Percentiles rank a stretch among this genome's conserved stretches.
Evolutionary conservation across 2,329 filamentous ascomycete species (phyloP).

Genomic region (Ophiostoma tasmaniense): DNA sequence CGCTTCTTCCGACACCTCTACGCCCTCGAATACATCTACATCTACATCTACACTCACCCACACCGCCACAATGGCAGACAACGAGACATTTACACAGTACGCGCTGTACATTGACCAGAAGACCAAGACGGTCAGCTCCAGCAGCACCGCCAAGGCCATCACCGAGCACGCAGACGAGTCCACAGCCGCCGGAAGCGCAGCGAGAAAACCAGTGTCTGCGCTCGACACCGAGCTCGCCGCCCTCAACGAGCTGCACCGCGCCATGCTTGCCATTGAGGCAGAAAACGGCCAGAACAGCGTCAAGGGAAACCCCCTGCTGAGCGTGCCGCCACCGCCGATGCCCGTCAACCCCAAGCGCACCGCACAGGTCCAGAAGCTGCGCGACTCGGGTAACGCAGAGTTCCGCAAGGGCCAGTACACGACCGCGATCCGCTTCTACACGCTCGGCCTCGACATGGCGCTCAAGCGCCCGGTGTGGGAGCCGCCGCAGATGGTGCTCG

Average conservation of each 20-base stretch:
- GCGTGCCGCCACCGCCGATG: conserved; percentile 72
- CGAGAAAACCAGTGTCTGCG: conserved; percentile 47
- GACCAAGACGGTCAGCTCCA: conserved; percentile 40
- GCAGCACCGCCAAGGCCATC: neutral
- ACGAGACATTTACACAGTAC: conserved; percentile 71
- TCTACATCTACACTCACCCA: neutral
- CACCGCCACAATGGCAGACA: conserved; percentile 42
- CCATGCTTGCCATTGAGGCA: conserved; percentile 56
- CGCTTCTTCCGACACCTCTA: neutral
- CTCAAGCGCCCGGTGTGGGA: conserved; percentile 78
- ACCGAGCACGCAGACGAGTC: neutral
- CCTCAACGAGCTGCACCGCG: conserved; percentile 71
- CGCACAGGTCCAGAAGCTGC: conserved; percentile 81
- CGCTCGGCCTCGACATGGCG: conserved; percentile 84
- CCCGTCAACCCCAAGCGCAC: conserved; percentile 89
- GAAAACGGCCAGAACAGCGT: conserved; percentile 41
- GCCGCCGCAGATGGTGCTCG: conserved; percentile 69
- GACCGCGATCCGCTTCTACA: conserved; percentile 75
- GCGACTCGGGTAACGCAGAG: conserved; percentile 74
- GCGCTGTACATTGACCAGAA: conserved; percentile 73
- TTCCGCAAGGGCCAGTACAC: conserved; percentile 68
- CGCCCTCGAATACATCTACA: neutral
- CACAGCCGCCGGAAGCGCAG: conserved; percentile 54
- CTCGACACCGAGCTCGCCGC: conserved; percentile 58
- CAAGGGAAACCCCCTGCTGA: conserved; percentile 25